A percentile compares a stretch with the other conserved stretches of the same genome.
Evolutionary conservation across 306 rosid genomes (phyloP).

Genomic region (Hylodesmum podocarpum): DNA sequence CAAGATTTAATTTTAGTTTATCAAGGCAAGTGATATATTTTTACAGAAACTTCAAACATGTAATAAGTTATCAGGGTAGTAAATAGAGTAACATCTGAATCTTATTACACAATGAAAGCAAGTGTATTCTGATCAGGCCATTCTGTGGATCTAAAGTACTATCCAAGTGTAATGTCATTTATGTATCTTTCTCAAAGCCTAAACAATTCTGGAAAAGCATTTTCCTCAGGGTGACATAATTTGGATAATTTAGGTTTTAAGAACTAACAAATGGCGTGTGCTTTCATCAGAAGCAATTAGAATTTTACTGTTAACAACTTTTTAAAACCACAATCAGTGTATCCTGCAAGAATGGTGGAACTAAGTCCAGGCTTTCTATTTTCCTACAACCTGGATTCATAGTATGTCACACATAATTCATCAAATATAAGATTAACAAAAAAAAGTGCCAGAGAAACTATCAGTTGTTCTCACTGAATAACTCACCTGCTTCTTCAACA

Average conservation of each 20-base stretch:
- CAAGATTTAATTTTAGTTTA: slow-evolving; percentile 38
- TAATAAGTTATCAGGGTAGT: not conserved
- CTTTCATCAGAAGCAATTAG: not conserved
- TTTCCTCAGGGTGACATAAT: not conserved
- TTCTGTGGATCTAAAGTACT: not conserved
- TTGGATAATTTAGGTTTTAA: not conserved
- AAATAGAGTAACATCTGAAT: not conserved
- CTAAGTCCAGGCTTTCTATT: not conserved
- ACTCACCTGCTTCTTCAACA: slow-evolving; percentile 82
- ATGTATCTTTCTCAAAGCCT: not conserved
- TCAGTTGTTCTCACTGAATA: not conserved
- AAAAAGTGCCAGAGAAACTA: not conserved
- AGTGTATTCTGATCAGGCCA: not conserved
- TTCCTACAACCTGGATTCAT: slow-evolving; percentile 10
- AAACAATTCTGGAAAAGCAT: not conserved
- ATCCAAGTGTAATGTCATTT: not conserved
- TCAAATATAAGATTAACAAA: not conserved
- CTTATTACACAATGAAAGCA: slow-evolving; percentile 3
- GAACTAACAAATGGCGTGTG: not conserved
- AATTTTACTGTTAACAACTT: not conserved
- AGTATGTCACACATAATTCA: not conserved
- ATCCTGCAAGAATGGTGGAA: not conserved
- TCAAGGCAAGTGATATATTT: slow-evolving; percentile 14
- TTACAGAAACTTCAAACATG: slow-evolving; percentile 6
- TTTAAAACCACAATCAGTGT: not conserved